Conservation (phyloP, 139 green algal genomes). For the Nannochloris sp. region DNA sequence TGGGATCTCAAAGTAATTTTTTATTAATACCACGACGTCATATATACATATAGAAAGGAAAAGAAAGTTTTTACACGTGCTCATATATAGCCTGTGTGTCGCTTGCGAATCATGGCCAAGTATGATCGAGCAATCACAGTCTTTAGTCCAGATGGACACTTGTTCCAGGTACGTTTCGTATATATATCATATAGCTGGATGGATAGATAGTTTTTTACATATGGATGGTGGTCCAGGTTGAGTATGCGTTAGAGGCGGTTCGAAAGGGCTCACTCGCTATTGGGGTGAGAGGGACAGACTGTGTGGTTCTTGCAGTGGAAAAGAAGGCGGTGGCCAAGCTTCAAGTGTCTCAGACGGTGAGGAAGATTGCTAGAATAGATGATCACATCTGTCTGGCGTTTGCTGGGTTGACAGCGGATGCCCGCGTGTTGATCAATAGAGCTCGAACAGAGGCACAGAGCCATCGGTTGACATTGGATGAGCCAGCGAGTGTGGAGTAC, state of each 20-base stretch:
- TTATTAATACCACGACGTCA: neutral
- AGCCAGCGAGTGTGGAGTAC: slow-evolving; percentile 80
- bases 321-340: slow-evolving; percentile 94
- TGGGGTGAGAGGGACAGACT: slow-evolving; percentile 80
- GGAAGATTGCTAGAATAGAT: slow-evolving; percentile 95
- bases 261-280: slow-evolving; percentile 88
- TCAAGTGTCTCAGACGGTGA: slow-evolving; percentile 84
- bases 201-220: too few relatives aligned
- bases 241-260: slow-evolving; percentile 97
- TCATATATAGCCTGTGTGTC: too few relatives aligned
- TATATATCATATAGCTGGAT: too few relatives aligned
- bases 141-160: slow-evolving; percentile 92
- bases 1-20: too few relatives aligned
- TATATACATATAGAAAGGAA: neutral
- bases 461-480: slow-evolving; percentile 76
- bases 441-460: slow-evolving; percentile 85
- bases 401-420: slow-evolving; percentile 92
- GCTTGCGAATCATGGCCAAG: slow-evolving; percentile 38
- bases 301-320: slow-evolving; percentile 89
- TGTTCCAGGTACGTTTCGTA: slow-evolving; percentile 43
- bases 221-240: slow-evolving; percentile 68
- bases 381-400: slow-evolving; percentile 95
- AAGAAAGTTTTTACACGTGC: neutral
- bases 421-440: slow-evolving; percentile 88
- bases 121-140: slow-evolving; percentile 99